Evolutionary conservation across 1,284 basidiomycete species (phyloP).

Genomic region (Abortiporus biennis): DNA sequence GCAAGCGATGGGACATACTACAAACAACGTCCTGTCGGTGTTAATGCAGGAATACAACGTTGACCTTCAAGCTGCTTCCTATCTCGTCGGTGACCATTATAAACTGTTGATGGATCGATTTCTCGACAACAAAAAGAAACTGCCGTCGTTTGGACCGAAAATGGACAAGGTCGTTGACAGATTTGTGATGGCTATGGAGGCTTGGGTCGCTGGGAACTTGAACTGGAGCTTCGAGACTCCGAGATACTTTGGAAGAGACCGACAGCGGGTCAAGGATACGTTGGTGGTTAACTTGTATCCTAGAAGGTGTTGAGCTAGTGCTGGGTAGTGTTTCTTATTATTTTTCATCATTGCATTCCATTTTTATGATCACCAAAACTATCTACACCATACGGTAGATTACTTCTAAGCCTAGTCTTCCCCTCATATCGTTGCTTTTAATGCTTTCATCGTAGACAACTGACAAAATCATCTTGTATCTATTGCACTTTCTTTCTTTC

Average conservation of each 20-base stretch:
- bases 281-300: conserved; percentile 22
- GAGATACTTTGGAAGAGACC: conserved; percentile 29
- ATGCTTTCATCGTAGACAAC: neutral
- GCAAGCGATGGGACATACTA: conserved; percentile 58
- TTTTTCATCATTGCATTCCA: no score
- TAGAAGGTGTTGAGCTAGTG: conserved; percentile 7
- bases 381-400: no score
- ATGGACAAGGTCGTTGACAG: conserved; percentile 42
- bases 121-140: conserved; percentile 33
- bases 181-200: conserved; percentile 30
- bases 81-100: conserved; percentile 50
- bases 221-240: conserved; percentile 34
- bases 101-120: conserved; percentile 45
- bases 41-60: conserved; percentile 50
- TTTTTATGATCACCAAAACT: neutral
- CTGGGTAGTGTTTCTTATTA: neutral
- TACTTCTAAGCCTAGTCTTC: no score
- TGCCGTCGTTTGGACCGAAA: conserved; percentile 43
- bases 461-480: neutral
- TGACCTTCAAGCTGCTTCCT: conserved; percentile 51
- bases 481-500: no score
- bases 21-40: conserved; percentile 64
- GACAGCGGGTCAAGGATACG: conserved; percentile 22
- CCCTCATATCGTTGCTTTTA: neutral
- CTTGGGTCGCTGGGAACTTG: conserved; percentile 31